Conservation (phyloP, 2,329 filamentous ascomycete genomes). For the Sphaerostilbella broomeana region DNA sequence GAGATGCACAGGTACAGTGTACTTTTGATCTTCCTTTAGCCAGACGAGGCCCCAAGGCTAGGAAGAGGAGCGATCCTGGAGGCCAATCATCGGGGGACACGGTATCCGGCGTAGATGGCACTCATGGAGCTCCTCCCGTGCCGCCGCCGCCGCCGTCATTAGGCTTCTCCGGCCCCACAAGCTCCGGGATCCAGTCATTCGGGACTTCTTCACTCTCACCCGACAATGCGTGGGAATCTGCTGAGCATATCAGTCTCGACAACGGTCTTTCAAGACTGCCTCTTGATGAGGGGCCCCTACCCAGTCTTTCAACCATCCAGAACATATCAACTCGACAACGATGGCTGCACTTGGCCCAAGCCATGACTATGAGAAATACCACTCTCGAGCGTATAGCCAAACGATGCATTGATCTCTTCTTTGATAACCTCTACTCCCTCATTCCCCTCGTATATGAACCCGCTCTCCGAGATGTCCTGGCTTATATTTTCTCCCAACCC, state of each 20-base stretch:
- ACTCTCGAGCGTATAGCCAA: conserved; percentile 23
- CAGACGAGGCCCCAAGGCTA: conserved; percentile 33
- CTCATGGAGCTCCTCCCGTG: conserved; percentile 3
- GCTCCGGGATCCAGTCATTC: conserved; percentile 10
- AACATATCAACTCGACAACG: conserved; percentile 21
- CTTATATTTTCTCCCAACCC: conserved; percentile 24
- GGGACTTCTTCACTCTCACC: conserved; percentile 10
- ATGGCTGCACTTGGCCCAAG: conserved; percentile 23
- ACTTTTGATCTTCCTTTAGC: conserved; percentile 33
- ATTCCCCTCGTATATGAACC: conserved; percentile 37
- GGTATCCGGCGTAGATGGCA: conserved; percentile 8
- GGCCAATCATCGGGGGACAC: conserved; percentile 14
- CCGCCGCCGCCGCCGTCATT: conserved; percentile 10
- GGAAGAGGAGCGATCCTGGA: conserved; percentile 16
- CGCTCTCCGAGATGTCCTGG: conserved; percentile 30
- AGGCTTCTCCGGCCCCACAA: conserved; percentile 9
- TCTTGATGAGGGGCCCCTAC: conserved; percentile 3
- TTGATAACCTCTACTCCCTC: conserved; percentile 37
- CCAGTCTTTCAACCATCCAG: conserved; percentile 7
- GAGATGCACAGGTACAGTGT: conserved; percentile 26
- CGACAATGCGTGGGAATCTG: conserved; percentile 9
- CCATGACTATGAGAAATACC: conserved; percentile 20
- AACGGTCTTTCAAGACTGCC: conserved; percentile 9
- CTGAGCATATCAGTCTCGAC: conserved; percentile 10
- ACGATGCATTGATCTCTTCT: conserved; percentile 34